Evolutionary conservation across 495 filamentous ascomycete genomes (phyloP), one percentile per base, ranked within the genome.

Genomic region (Penicillium flavigenum): DNA sequence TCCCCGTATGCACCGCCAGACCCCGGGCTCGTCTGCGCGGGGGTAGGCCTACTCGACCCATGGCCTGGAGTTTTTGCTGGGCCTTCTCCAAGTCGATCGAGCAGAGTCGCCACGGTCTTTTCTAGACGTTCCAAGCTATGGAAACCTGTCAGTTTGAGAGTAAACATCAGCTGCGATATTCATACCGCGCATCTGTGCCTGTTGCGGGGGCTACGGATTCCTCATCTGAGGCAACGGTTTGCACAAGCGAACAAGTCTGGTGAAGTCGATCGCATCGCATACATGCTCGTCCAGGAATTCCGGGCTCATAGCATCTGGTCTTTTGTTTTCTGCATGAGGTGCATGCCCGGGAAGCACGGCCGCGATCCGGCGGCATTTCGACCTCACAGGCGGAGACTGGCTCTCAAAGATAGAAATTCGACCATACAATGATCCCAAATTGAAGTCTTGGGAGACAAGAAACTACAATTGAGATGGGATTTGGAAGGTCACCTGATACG

Each of bases 261-360:
- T 59, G 64, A 11, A 79, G 64, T 36, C 71, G 57, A 32, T 72
- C 69, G 53, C 76, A 79, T 52, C 76, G 64, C 10, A 77, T 61
- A 58, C 74, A 79, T 11, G 68, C 58, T 42, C 57, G 59, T 10
- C 70, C 66, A 5, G 67, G 48, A 14, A 29, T 57, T 6, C 60
- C 56, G 3, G 77, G 65, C 45, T 73, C 70, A 54, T 79, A 77
- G 55, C 76, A 78, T 51, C 76, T 58, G 7, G 76, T 79, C 62
- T 79, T 78, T 38, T 73, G 71, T 57, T 73, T 75, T 24, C 74
- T 61, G 62, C 76, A 79, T 29, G 74, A 69, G 29, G 63, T 58
- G 54, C 75, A 78, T 8, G 77, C 76, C 63, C 68, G 68, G 5
- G 77, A 79, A 41, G 77, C 77, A 19, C 76, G 68, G 43, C 77